These are phyloP conservation scores for Melaleuca quinquenervia DNA, from an alignment of 345 rosid species.

Conservation along the genomic window DNA sequence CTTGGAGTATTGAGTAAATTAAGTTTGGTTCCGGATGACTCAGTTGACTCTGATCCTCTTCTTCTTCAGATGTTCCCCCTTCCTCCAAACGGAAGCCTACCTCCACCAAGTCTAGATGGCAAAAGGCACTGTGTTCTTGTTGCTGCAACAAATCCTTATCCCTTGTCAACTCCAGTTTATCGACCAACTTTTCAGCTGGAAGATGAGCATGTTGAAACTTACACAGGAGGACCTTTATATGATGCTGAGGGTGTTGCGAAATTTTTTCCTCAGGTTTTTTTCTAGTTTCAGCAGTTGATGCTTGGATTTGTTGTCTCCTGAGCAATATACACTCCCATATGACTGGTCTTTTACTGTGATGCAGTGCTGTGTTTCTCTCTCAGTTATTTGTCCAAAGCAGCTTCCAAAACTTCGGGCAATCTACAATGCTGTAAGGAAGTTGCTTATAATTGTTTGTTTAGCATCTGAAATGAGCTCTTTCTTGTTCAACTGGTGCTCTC, in stretches of 20 bases:
- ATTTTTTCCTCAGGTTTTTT: slow-evolving; percentile 55
- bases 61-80: slow-evolving; percentile 58
- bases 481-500: background rate
- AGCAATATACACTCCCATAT: background rate
- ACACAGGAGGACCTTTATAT: slow-evolving; percentile 55
- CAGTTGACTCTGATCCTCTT: slow-evolving; percentile 6
- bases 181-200: slow-evolving; percentile 59
- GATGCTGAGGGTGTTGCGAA: slow-evolving; percentile 89
- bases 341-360: slow-evolving; percentile 15
- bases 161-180: slow-evolving; percentile 91
- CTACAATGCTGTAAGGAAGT: slow-evolving; percentile 65
- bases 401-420: slow-evolving; percentile 76
- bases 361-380: slow-evolving; percentile 78
- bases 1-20: background rate
- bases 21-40: slow-evolving; percentile 1
- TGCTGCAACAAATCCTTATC: slow-evolving; percentile 87
- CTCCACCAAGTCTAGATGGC: slow-evolving; percentile 52
- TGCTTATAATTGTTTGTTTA: background rate
- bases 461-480: background rate
- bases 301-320: background rate
- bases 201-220: slow-evolving; percentile 46
- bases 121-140: slow-evolving; percentile 85
- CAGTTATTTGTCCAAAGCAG: slow-evolving; percentile 86
- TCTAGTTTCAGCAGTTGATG: background rate
- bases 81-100: slow-evolving; percentile 46